A percentile compares a stretch with the other conserved stretches of the same genome.
These are phyloP conservation scores for Polytrichum formosum DNA, from an alignment of 225 moss, liverwort and hornwort species.

Conservation along the genomic window DNA sequence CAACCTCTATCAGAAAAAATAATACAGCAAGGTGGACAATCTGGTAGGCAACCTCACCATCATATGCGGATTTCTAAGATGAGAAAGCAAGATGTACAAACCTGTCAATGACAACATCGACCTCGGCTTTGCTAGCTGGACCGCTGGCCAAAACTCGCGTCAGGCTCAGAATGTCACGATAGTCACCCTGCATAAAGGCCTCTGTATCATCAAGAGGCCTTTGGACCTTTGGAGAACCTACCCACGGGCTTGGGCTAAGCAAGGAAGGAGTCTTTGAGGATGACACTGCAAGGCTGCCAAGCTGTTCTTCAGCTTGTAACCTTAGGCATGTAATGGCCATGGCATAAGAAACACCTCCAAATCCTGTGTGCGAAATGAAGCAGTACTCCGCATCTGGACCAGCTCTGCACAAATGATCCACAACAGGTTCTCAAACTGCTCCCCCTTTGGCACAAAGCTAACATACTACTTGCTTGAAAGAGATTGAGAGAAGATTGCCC, in stretches of 20 bases:
- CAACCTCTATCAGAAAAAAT: too few species aligned
- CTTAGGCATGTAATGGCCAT: conserved; percentile 98
- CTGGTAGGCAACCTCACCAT: too few species aligned
- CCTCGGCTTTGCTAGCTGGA: conserved; percentile 93
- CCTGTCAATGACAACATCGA: conserved; percentile 86
- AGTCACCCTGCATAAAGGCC: conserved; percentile 89
- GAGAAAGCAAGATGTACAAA: conserved; percentile 23
- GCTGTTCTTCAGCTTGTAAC: conserved; percentile 80
- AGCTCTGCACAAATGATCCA: conserved; percentile 36
- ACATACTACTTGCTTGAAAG: too few species aligned
- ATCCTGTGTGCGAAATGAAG: conserved; percentile 96
- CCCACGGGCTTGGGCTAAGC: conserved; percentile 19
- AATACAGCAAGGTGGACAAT: too few species aligned
- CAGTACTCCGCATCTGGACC: conserved; percentile 79
- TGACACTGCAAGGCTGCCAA: conserved; percentile 63
- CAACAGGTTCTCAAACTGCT: not conserved
- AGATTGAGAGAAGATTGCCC: too few species aligned
- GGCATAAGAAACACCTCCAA: conserved; percentile 97
- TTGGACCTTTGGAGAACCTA: conserved; percentile 40
- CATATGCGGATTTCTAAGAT: not conserved
- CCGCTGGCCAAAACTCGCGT: conserved; percentile 89
- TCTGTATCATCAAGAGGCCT: conserved; percentile 70
- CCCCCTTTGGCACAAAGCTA: too few species aligned
- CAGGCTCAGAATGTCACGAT: conserved; percentile 91
- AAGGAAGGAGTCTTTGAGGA: conserved; percentile 55